These are phyloP conservation scores for Hypholoma fasciculare DNA, from an alignment of 768 basidiomycete species.

Conservation along the genomic window DNA sequence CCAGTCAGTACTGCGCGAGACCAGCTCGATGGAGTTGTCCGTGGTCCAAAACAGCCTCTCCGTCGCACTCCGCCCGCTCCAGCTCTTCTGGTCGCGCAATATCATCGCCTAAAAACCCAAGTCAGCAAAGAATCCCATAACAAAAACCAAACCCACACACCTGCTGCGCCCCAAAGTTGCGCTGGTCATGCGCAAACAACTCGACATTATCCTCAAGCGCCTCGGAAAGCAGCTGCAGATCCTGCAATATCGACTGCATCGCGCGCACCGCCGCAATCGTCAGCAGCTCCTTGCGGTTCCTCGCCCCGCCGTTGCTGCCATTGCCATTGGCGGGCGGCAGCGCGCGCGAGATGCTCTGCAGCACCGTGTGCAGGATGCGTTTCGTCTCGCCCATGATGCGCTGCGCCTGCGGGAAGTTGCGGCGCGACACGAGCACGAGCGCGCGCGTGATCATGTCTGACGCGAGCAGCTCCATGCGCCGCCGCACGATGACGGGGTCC, in stretches of 20 bases:
- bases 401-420: conserved; percentile 89
- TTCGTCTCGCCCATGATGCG: conserved; percentile 91
- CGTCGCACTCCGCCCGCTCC: conserved; percentile 89
- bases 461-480: conserved; percentile 95
- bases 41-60: conserved; percentile 93
- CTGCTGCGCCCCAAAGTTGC: conserved; percentile 98
- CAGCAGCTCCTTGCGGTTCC: conserved; percentile 79
- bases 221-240: conserved; percentile 84
- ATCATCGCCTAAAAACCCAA: conserved; percentile 78
- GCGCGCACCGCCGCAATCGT: conserved; percentile 74
- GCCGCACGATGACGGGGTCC: conserved; percentile 87
- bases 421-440: conserved; percentile 86
- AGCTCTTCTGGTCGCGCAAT: conserved; percentile 91
- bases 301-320: conserved; percentile 40
- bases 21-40: conserved; percentile 87
- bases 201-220: conserved; percentile 91
- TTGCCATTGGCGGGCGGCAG: conserved; percentile 53
- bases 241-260: conserved; percentile 82
- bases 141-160: conserved; percentile 38
- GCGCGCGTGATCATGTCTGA: conserved; percentile 97
- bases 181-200: conserved; percentile 88
- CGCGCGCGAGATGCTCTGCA: conserved; percentile 78
- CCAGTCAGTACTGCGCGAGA: conserved; percentile 85
- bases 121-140: background rate
- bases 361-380: conserved; percentile 87